Base-by-base conservation (phyloP, 192 early-diverging fungal species). In the Podila clonocystis region DNA sequence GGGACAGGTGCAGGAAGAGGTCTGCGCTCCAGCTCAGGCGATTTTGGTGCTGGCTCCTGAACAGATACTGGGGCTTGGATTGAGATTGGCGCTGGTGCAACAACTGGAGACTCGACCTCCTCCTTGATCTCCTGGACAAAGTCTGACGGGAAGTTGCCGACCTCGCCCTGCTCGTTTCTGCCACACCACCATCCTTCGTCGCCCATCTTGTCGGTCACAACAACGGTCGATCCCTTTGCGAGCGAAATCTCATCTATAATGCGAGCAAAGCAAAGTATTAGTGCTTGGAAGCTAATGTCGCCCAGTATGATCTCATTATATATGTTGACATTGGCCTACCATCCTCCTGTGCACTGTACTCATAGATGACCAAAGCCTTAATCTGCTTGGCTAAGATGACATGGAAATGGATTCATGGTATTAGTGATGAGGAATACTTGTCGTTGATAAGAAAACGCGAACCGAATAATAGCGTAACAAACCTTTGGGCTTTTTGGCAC, bases 141-240 rank as follows among this genome's bases (percentile, higher is more conserved):
- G 48, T 85, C 83, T 26, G 85, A 83, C 28, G 89, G 89, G 55
- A 90, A 90, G 60, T 86, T 65, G 30, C 89, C 89, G 13, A 50
- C 50, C n/a, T 87, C 73, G n/a, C 86, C 86, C 50, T 83, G 75
- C 64, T 90, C 87, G 65, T 85, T 86, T 64, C 57, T 77, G 30
- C 89, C 89, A 55, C 60, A 78, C 87, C 86, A 90, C 89, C 89
- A 90, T 22, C 86, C 87, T 38, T 82, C 75, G 48, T 90, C 85
- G 1, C 75, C 82, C 55, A 75, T 68, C 64, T 85, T 84, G 33
- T 88, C 86, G 5, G 83, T 68, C 28, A 88, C 84, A 22, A 75
- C 73, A 30, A 90, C 60, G 24, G 78, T 76, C 48, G 76, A 75
- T n/a, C 86, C 87, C 64, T 82, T 75, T 24, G 72, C 63, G 8